These are phyloP conservation scores for Striga asiatica DNA, from an alignment of 257 asterid species.

Conservation along the genomic window DNA sequence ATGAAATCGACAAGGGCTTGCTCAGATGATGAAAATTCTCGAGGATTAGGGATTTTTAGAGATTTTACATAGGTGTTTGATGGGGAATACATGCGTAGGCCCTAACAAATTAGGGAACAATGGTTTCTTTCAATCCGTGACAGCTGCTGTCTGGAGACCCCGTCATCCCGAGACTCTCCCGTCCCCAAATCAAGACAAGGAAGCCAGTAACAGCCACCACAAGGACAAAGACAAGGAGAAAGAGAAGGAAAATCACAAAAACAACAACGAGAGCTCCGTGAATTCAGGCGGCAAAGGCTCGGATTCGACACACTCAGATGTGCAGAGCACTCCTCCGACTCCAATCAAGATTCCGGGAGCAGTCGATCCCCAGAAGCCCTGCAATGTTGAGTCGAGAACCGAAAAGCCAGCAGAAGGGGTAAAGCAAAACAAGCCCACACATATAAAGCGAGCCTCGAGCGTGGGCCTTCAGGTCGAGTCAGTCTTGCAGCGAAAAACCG, in stretches of 20 bases:
- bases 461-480: constrained; percentile 68
- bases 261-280: constrained; percentile 18
- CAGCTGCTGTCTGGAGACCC: constrained; percentile 36
- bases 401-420: constrained; percentile 22
- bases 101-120: constrained; percentile 58
- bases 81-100: constrained; percentile 69
- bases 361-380: constrained; percentile 15
- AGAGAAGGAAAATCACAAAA: background rate
- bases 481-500: constrained; percentile 58
- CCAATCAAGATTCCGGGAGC: constrained; percentile 24
- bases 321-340: constrained; percentile 35
- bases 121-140: constrained; percentile 67
- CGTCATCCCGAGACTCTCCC: constrained; percentile 38
- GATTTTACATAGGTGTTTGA: constrained; percentile 21
- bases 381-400: constrained; percentile 11
- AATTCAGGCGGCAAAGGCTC: constrained; percentile 22
- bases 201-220: constrained; percentile 11
- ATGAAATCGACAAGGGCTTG: constrained; percentile 23
- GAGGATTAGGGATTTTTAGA: constrained; percentile 21
- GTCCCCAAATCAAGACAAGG: constrained; percentile 28
- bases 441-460: constrained; percentile 51
- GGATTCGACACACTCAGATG: constrained; percentile 15
- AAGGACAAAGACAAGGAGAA: background rate
- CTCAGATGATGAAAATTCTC: constrained; percentile 21
- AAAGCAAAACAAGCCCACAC: constrained; percentile 23